Evolutionary conservation across 352 stramenopile genomes (phyloP), one percentile per base, ranked within the genome.

Genomic region (Phytophthora pini): DNA sequence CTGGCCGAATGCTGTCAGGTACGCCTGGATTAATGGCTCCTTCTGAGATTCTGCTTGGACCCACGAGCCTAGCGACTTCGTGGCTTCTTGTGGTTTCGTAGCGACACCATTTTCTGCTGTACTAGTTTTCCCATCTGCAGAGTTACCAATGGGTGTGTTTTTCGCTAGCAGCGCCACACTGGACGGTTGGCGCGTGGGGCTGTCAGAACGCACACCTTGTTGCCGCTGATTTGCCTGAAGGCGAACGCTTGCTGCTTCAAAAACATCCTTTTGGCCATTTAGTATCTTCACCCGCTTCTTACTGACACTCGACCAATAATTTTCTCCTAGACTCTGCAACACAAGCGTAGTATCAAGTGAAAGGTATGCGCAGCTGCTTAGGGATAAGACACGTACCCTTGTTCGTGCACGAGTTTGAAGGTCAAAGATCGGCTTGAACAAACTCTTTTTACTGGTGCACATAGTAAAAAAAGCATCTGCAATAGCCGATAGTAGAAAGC

Each of bases 361-460:
- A 17, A 27, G 27, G 24, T 34, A 34, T 17, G 43, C 10, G 7
- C n/a, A 34, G 20, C 2, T 34, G 2, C 11, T 24, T 8, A 26
- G 15, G 1, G 12, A 17, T 24, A 52, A 8, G 0, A 50, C 31
- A 36, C 11, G n/a, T 54, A 26, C 59, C 47, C 60, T 65, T 9
- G 48, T 39, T 5, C 41, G 78, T 62, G 57, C 76, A 79, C 34
- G 74, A 1, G 46, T 20, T 65, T 88, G 79, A 2, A 88, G 50
- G 9, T 60, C 29, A 15, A 86, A 70, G 13, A 88, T 76, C 0
- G 77, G 79, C 26, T 71, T 72, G 43, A 86, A 68, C 12, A 88
- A 50, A 6, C 54, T 58, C 34, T 63, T 73, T 17, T 88, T 73
- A n/a, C 56, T 63, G 1, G 45, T 70, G 44, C 79, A 86, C 29